Conservation (phyloP, 2,329 filamentous ascomycete genomes). For the Botrytis sinoallii region DNA sequence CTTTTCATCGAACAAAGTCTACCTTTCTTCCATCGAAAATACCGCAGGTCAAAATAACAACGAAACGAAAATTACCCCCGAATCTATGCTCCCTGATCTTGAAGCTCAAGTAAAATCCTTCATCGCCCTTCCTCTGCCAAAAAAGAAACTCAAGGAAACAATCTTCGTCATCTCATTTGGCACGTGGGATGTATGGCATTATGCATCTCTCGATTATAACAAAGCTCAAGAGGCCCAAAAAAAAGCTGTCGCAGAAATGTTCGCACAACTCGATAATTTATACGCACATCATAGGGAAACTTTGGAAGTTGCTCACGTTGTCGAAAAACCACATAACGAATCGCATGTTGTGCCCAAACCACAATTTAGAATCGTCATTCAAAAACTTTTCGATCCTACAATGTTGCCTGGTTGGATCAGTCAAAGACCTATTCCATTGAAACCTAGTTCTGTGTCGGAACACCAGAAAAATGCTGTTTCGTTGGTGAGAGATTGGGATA, state of each 20-base stretch:
- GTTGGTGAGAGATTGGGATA: conserved; percentile 52
- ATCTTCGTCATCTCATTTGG: conserved; percentile 36
- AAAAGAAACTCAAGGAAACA: conserved; percentile 23
- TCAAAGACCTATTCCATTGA: conserved; percentile 43
- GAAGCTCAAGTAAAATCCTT: conserved; percentile 33
- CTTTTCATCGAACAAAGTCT: conserved; percentile 29
- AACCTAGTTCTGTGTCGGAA: conserved; percentile 48
- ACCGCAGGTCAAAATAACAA: conserved; percentile 7
- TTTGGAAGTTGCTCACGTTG: background rate
- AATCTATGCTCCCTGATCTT: conserved; percentile 32
- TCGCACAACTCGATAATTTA: conserved; percentile 33
- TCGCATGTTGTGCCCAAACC: background rate
- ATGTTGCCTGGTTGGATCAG: conserved; percentile 52
- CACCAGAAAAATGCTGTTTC: conserved; percentile 54
- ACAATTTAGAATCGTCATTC: conserved; percentile 51
- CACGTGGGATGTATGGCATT: conserved; percentile 38
- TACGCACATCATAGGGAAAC: conserved; percentile 27
- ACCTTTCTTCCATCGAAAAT: conserved; percentile 11
- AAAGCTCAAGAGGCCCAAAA: conserved; percentile 26
- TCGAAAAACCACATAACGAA: background rate
- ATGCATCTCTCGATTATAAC: conserved; percentile 27
- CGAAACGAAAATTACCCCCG: background rate
- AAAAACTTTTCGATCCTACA: conserved; percentile 52
- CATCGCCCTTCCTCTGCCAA: conserved; percentile 27
- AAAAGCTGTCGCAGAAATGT: conserved; percentile 28